Base-by-base conservation (phyloP, 495 filamentous ascomycete species). In the Neurospora sp. region DNA sequence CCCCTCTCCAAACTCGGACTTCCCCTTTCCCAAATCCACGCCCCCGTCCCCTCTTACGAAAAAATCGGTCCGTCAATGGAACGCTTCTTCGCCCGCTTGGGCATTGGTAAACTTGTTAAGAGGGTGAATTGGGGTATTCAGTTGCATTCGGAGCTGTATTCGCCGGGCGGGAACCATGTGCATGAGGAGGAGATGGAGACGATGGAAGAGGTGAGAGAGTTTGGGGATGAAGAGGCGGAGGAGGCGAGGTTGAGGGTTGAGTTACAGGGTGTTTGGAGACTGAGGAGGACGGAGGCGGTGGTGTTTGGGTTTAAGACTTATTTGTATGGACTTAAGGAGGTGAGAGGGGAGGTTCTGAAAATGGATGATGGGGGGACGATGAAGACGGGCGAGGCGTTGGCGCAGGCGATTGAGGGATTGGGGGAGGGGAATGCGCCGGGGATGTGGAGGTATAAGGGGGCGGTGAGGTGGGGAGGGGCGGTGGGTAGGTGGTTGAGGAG, bases 291-390 rank as follows among this genome's bases (percentile, higher is more conserved):
- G 0, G 82, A 84, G 36, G 92, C 92, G 1, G 76, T 95, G 10
- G 83, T 95, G 1, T 95, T 96, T 79, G 88, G 84, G 39, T 91
- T 96, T 80, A 93, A 95, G 81, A 96, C 92, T 11, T 96, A 94
- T 81, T 78, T 90, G 43, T 94, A 93, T 78, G 86, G 89, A 4
- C 76, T 97, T 2, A 75, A 77, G 19, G 84, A 91, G 21, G 85
- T 97, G 73, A 93, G 90, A 80, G 87, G 84, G 7, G 92, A 94
- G 75, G 92, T 91, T 0, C 78, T 86, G 4, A 89, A 88, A 0
- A 85, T 89, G 78, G 86, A 89, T 37, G 79, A 96, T 1, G 80
- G 83, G 17, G 92, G 91, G 0, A 90, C 94, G 77, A 91, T 93
- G 76, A 92, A 92, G 5, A 78, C 94, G 77, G 87, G 86, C 72